Conservation (phyloP, 2,329 filamentous ascomycete genomes). For the Epichloe aotearoae region DNA sequence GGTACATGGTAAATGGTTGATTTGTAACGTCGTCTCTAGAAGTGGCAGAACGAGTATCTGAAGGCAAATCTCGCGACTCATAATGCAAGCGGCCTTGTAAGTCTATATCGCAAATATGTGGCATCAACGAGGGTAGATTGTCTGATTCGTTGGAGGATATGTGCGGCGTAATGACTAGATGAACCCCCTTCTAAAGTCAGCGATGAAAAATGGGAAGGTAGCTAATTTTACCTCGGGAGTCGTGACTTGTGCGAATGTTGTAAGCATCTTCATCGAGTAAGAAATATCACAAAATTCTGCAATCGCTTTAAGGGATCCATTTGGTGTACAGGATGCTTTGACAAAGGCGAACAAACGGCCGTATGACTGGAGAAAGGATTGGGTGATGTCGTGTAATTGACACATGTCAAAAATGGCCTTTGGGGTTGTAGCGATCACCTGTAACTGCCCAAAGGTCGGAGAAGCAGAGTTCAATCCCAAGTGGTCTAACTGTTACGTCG, state of each 20-base stretch:
- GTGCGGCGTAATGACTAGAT: constrained; percentile 12
- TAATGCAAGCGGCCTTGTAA: constrained; percentile 4
- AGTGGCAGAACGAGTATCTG: constrained; percentile 3
- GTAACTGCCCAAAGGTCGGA: constrained; percentile 15
- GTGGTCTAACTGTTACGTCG: background rate
- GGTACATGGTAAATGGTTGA: constrained; percentile 18
- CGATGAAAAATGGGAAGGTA: background rate
- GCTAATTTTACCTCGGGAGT: constrained; percentile 14
- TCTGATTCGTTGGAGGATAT: constrained; percentile 1
- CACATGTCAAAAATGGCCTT: constrained; percentile 12
- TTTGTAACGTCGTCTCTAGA: constrained; percentile 11
- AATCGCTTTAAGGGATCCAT: constrained; percentile 32
- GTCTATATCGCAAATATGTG: background rate
- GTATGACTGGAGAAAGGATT: constrained; percentile 28
- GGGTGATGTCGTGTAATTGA: constrained; percentile 22
- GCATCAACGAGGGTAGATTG: constrained; percentile 9
- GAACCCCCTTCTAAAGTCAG: constrained; percentile 11
- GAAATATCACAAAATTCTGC: constrained; percentile 40
- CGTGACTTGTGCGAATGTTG: constrained; percentile 18
- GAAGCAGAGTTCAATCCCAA: background rate
- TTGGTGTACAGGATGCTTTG: constrained; percentile 24
- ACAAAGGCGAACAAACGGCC: constrained; percentile 42
- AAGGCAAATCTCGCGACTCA: constrained; percentile 3
- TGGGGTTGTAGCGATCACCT: constrained; percentile 14
- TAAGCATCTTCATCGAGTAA: constrained; percentile 26